Base-by-base conservation (phyloP, 495 filamentous ascomycete genomes). In the Parachaetomium inaequale region DNA sequence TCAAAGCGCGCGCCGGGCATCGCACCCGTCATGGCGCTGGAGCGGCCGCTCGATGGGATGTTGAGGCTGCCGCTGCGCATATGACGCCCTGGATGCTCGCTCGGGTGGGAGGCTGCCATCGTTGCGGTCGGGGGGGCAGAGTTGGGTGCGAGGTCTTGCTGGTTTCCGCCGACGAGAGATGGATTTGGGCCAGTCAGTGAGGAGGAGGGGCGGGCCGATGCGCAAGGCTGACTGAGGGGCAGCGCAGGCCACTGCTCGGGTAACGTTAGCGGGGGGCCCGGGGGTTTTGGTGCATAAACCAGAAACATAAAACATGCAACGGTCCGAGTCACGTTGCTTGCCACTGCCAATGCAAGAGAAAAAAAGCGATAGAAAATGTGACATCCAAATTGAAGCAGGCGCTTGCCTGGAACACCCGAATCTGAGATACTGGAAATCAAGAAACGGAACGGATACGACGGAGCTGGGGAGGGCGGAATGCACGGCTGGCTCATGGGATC, bases 1-100 rank as follows among this genome's bases (percentile, higher is more conserved):
- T 86, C 87, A 68, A 89, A 89, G 63, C 79, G 70, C 45, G 74
- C 73, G 56, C 74, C 79, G 64, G 77, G 72, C 61, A 79, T 70
- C 50, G 76, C 72, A 61, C 68, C 71, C 67, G 78, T 70, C 29
- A 74, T 71, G 50, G 64, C 65, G 65, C 65, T 63, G 38, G 68
- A 53, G 43, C 55, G 68, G 47, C 63, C 70, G 53, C 55, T 69
- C 54, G 76, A 71, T 28, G 76, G 78, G 61, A 84, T 82, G 73
- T 78, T 82, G 66, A 84, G 72, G 62, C 78, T 82, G 51, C 80
- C 79, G 46, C 74, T 77, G 62, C 81, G 78, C 58, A 78, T 72
- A 72, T 84, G 81, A 65, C 80, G n/a, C n/a, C n/a, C n/a, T n/a
- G n/a, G 79, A 70, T 77, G 81, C 46, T 82, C 81, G 68, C 69